phyloP scores from a whole-genome alignment of 73 alveolate genomes.

The Diophrys sp. region DNA sequence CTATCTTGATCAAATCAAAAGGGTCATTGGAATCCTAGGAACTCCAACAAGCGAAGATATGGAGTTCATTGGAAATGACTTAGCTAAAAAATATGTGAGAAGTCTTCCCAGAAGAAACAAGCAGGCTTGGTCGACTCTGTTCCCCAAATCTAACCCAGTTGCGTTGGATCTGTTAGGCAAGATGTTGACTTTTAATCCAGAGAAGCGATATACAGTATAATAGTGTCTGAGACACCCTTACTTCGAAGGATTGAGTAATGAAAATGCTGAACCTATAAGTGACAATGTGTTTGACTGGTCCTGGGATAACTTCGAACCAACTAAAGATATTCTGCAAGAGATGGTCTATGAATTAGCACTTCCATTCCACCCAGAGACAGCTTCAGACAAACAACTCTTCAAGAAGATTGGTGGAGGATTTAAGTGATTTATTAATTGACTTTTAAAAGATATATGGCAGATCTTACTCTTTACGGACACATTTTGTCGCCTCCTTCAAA shows the following conservation, averaged over 20 bases:
- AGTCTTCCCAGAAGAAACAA: conserved; percentile 81
- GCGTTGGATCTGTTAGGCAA: conserved; percentile 85
- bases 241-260: conserved; percentile 88
- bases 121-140: conserved; percentile 81
- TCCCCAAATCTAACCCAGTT: conserved; percentile 86
- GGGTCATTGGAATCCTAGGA: conserved; percentile 83
- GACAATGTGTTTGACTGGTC: conserved; percentile 87
- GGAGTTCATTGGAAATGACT: conserved; percentile 85
- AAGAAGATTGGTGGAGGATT: background rate
- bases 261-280: conserved; percentile 82
- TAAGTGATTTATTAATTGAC: background rate
- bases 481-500: background rate
- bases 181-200: conserved; percentile 91
- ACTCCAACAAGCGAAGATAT: conserved; percentile 89
- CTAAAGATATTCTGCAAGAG: conserved; percentile 72
- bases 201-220: conserved; percentile 81
- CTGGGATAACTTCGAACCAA: conserved; percentile 87
- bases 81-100: conserved; percentile 80
- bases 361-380: conserved; percentile 66
- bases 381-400: background rate
- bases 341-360: conserved; percentile 81
- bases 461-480: too few relatives aligned
- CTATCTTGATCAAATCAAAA: conserved; percentile 78
- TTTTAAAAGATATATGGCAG: too few relatives aligned
- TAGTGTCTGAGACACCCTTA: conserved; percentile 87